Evolutionary conservation across 2,329 filamentous ascomycete genomes (phyloP), one percentile per base, ranked within the genome.

Genomic region (Exophiala oligosperma): DNA sequence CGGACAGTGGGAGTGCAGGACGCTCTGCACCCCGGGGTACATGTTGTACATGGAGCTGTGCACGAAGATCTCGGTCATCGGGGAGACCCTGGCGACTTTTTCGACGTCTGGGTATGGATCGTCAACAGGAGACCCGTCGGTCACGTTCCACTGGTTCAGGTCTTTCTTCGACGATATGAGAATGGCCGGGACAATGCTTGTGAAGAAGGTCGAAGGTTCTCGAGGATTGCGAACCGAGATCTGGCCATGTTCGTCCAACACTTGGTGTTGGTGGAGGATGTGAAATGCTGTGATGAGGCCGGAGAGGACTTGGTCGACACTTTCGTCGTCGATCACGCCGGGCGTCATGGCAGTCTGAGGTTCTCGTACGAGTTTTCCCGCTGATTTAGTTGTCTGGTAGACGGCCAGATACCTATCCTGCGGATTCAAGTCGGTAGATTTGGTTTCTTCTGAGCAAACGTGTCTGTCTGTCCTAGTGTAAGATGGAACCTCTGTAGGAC

Each of bases 201-300:
- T 60, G 57, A 60, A 60, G 49, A 56, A 58, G 8, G 56, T 58
- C 46, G 52, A 28, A 26, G 75, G 66, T 11, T 80, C 76, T 32
- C 68, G 53, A 1, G 81, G 80, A 56, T 81, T 76, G 6, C 81
- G 74, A 21, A 82, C 73, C 1, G 81, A 82, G 12, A 84, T 72
- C 59, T 84, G 81, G 23, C 81, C 80, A 63, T 79, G 83, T 1
- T 78, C 80, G 57, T 83, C 81, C 21, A 84, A 66, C 4, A 83
- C 72, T 26, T 32, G 12, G 40, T 82, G 72, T 52, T 78, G 67
- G 66, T 83, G 78, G 1, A 84, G 76, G 52, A 83, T 82, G 64
- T 83, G 80, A 57, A 74, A 75, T 43, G 76, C 79, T 4, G 73
- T 74, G 26, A 82, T 77, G 37, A 81, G 70, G 23, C 28, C 23